Conservation (phyloP, 371 early-diverging fungal genomes). For the Rhizopus sp. region DNA sequence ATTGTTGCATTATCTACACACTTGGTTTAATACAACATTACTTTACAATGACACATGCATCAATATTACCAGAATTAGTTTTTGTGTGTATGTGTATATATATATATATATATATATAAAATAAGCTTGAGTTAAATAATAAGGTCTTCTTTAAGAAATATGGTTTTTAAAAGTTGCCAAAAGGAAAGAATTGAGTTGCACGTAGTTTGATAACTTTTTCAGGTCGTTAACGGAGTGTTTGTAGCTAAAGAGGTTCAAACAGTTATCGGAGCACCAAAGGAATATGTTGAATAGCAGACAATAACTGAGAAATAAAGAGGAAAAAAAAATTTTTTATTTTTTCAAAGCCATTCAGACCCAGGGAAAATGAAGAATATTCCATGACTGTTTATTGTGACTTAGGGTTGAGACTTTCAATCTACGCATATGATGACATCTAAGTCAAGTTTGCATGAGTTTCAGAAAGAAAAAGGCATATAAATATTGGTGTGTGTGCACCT, state of each 20-base stretch:
- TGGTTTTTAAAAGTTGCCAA: too few species aligned
- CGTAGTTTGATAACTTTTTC: background rate
- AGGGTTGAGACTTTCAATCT: background rate
- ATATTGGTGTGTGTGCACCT: too few species aligned
- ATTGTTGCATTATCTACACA: constrained; percentile 35
- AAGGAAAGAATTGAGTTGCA: background rate
- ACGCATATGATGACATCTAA: background rate
- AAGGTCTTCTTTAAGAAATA: constrained; percentile 3
- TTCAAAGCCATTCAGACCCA: constrained; percentile 18
- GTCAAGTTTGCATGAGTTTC: background rate
- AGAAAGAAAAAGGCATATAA: too few species aligned
- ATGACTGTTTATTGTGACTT: constrained; percentile 10
- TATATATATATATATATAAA: constrained; percentile 4
- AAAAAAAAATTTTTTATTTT: constrained; percentile 20
- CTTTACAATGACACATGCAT: too few species aligned
- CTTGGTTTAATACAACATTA: background rate
- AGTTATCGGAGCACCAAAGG: constrained; percentile 32
- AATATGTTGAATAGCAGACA: constrained; percentile 27
- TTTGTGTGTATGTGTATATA: constrained; percentile 3
- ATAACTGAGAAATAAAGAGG: constrained; percentile 6
- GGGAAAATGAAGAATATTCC: background rate
- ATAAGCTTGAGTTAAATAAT: constrained; percentile 3
- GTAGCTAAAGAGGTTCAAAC: constrained; percentile 8
- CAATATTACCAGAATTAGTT: background rate
- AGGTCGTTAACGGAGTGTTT: constrained; percentile 22